Base-by-base conservation (phyloP, 768 basidiomycete genomes). In the Russula abietina region DNA sequence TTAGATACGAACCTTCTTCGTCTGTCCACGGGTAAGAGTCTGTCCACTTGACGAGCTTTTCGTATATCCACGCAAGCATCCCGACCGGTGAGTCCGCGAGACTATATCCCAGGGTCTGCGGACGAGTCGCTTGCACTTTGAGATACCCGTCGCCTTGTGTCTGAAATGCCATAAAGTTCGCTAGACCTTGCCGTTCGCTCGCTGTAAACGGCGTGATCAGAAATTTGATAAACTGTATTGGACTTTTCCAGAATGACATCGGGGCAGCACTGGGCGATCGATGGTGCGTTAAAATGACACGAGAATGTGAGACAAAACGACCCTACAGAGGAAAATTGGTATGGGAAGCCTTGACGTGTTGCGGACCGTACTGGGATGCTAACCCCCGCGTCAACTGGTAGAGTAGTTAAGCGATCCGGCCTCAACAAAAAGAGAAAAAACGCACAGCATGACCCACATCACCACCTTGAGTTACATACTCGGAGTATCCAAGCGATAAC, bases 21-120 rank as follows among this genome's bases (percentile, higher is more conserved):
- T 83, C 81, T 12, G 75, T 74, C 83, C 84, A 86, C 0, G 76
- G 76, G 69, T 86, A 84, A 1, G 69, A 64, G 66, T 85, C 83
- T 0, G 74, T 64, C 75, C 72, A 73, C 1, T n/a, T 33, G 1
- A 72, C 65, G 26, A 69, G 68, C 57, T 75, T 74, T 66, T 75
- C 73, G 57, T 75, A 75, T 22, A 75, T 71, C 75, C 75, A 76
- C 1, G 73, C 73, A 5, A 76, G 68, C 3, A 76, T 67, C 0
- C 81, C 85, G 5, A 76, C 76, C 8, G 85, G 85, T 8, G 83
- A 85, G 65, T 86, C 85, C 32, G 80, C 73, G 3, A 86, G 71
- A 12, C 73, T 65, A 65, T 86, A 86, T 0, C 81, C 83, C 2
- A 75, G 49, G 0, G 74, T 75, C 60, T 75, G 75, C 0, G 75